phyloP scores from a whole-genome alignment of 148 eudicot genomes.

The Rhododendron henanense region DNA sequence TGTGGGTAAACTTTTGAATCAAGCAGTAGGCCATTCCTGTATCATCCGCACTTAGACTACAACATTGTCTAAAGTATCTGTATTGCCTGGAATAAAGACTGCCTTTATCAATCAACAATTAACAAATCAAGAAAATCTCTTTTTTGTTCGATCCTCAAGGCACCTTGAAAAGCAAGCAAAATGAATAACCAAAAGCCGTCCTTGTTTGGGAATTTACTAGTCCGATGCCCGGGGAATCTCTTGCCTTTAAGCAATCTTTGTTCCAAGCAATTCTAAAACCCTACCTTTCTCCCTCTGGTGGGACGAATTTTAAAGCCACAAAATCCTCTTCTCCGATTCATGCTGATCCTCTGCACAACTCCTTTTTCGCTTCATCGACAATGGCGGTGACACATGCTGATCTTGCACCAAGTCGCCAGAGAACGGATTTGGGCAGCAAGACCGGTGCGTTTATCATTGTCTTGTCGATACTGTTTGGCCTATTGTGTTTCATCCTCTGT shows the following conservation, averaged over 20 bases:
- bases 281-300: background rate
- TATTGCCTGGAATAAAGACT: background rate
- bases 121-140: background rate
- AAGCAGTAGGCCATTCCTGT: background rate
- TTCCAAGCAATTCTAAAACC: constrained; percentile 70
- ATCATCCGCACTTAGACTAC: background rate
- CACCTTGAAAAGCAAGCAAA: constrained; percentile 10
- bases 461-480: constrained; percentile 35
- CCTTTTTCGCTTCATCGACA: background rate
- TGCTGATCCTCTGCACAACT: constrained; percentile 2
- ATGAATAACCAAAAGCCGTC: background rate
- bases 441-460: constrained; percentile 32
- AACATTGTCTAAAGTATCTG: background rate
- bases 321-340: background rate
- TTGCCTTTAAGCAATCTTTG: constrained; percentile 92
- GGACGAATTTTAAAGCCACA: background rate
- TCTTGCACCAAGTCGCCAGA: constrained; percentile 34
- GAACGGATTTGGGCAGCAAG: constrained; percentile 33
- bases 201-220: constrained; percentile 15
- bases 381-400: constrained; percentile 66
- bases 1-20: background rate
- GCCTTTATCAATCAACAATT: background rate
- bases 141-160: constrained; percentile 3
- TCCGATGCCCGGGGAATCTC: constrained; percentile 45
- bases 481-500: constrained; percentile 49